A percentile compares a stretch with the other conserved stretches of the same genome.
These are phyloP conservation scores for Lithospermum erythrorhizon DNA, from an alignment of 257 asterid genomes.

Conservation along the genomic window DNA sequence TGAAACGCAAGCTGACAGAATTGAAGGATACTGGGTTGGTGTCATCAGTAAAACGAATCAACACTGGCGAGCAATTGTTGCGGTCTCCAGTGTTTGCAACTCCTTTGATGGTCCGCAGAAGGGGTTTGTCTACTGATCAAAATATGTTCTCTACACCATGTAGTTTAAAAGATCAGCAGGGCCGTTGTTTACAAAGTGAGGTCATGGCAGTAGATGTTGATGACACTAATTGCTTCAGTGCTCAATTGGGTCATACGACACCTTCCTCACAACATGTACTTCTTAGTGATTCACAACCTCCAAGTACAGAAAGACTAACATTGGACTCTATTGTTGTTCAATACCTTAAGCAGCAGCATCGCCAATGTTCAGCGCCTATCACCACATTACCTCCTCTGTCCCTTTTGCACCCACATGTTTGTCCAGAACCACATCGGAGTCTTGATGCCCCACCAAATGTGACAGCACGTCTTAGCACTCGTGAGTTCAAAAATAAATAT, in stretches of 20 bases:
- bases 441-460: constrained; percentile 93
- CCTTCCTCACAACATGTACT: constrained; percentile 48
- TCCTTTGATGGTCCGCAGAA: constrained; percentile 42
- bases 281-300: constrained; percentile 51
- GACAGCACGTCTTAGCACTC: constrained; percentile 78
- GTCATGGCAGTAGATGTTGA: constrained; percentile 35
- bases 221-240: constrained; percentile 29
- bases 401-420: constrained; percentile 86
- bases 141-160: constrained; percentile 34
- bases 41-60: constrained; percentile 53
- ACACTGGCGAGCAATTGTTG: constrained; percentile 50
- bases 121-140: constrained; percentile 49
- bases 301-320: constrained; percentile 56
- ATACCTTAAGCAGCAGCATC: constrained; percentile 93
- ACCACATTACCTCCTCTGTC: constrained; percentile 98
- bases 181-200: constrained; percentile 26
- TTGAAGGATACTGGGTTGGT: constrained; percentile 37
- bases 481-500: constrained; percentile 68
- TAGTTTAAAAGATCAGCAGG: constrained; percentile 39
- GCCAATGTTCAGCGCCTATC: constrained; percentile 97
- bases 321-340: constrained; percentile 91
- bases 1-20: constrained; percentile 80
- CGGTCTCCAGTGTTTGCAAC: constrained; percentile 49
- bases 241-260: constrained; percentile 19
- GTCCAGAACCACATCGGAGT: constrained; percentile 90